Conservation (phyloP, 163 green algal species). For the Prototheca cutis region DNA sequence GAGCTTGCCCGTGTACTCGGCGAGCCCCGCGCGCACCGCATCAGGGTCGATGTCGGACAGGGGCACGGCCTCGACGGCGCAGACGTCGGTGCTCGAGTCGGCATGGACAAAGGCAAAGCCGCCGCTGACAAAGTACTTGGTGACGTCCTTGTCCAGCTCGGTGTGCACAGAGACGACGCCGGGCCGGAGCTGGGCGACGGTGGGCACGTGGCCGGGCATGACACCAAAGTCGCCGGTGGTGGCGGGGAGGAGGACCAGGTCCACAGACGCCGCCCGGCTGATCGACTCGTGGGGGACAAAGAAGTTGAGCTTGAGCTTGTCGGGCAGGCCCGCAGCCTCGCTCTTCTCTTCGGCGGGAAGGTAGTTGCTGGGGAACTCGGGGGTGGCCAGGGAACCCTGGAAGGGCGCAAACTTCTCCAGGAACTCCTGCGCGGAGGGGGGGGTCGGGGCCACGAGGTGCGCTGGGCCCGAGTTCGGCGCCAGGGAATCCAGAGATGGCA, state of each 20-base stretch:
- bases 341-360: constrained; percentile 8
- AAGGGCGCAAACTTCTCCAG: constrained; percentile 35
- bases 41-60: constrained; percentile 77
- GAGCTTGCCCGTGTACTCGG: constrained; percentile 68
- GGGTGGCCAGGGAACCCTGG: constrained; percentile 32
- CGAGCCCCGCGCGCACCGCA: constrained; percentile 60
- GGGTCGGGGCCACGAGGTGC: too few relatives aligned
- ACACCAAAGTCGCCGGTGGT: constrained; percentile 92
- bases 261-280: constrained; percentile 39
- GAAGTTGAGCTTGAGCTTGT: constrained; percentile 77
- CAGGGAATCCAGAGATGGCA: too few relatives aligned
- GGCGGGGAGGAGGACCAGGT: constrained; percentile 82
- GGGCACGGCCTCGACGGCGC: constrained; percentile 84
- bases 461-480: too few relatives aligned
- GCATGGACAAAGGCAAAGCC: constrained; percentile 97
- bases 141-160: constrained; percentile 73
- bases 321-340: constrained; percentile 31
- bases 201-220: constrained; percentile 96
- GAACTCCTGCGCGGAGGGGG: constrained; percentile 25
- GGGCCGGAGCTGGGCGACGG: constrained; percentile 88
- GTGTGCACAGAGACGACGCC: constrained; percentile 85
- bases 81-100: constrained; percentile 84
- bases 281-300: constrained; percentile 49
- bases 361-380: constrained; percentile 50
- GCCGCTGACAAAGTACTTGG: constrained; percentile 86